Base-by-base conservation (phyloP, 2,329 filamentous ascomycete species). In the Purpureocillium takamizusanense region DNA sequence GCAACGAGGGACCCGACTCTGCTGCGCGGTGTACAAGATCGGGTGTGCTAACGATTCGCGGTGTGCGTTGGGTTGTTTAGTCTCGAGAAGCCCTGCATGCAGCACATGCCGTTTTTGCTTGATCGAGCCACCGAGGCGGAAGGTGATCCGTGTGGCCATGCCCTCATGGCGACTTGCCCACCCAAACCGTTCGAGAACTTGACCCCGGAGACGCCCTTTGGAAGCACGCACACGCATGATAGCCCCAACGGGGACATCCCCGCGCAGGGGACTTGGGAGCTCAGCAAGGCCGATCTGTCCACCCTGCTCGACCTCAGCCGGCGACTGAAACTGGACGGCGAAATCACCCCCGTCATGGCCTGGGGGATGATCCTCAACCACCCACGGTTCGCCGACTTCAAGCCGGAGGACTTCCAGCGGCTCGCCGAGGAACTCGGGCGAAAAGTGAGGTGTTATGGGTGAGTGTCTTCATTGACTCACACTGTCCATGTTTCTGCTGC, bases 261-360 rank as follows among this genome's bases (percentile, higher is more conserved):
- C 51, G 71, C 72, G 37, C 78, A 82, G 55, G 78, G 85, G 57
- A 90, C 89, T 36, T 90, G 87, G 65, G 83, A 92, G 55, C 66
- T 92, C 6, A 79, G 74, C 42, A 85, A 83, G 56, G 75, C 74
- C 29, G 86, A 92, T 52, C 71, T 98, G 36, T 68, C 81, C 37
- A 94, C 84, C 38, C 69, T 97, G 38, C 74, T 95, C 43, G 84
- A 94, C 54, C 72, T 95, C 39, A 95, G 87, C 63, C 76, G 81
- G 50, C 79, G 81, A 50, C 71, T 95, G 18, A 81, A 92, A 50
- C 76, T 92, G 2, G 86, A 92, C 44, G 87, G 87, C 37, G 86
- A 94, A 62, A 86, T 97, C 52, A 97, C 90, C 14, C 92, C 92
- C 0, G 85, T 95, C 48, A 94, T 94, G 86, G 89, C 89, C 1